These are phyloP conservation scores for Aspergillus hiratsukae DNA, from an alignment of 2,329 filamentous ascomycete species.

Conservation along the genomic window DNA sequence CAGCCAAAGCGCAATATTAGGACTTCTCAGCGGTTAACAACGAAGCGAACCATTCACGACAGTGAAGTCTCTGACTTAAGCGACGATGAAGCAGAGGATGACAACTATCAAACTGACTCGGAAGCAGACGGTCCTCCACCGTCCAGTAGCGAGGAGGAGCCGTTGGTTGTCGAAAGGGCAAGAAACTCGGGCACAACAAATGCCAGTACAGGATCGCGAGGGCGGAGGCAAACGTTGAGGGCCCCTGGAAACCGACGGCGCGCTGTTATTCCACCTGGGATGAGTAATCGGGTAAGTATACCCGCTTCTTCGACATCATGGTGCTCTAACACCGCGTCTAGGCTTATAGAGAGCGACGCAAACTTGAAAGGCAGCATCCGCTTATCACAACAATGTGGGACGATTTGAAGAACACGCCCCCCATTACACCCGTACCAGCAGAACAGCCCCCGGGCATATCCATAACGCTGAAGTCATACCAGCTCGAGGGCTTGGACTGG, in stretches of 20 bases:
- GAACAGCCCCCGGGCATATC: slow-evolving; percentile 73
- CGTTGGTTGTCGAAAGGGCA: slow-evolving; percentile 3
- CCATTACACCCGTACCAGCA: slow-evolving; percentile 61
- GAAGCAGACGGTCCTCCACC: slow-evolving; percentile 5
- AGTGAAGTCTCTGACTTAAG: slow-evolving; percentile 10
- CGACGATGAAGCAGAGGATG: slow-evolving; percentile 13
- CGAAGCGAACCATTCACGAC: slow-evolving; percentile 9
- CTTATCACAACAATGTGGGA: slow-evolving; percentile 80
- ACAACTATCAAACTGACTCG: slow-evolving; percentile 12
- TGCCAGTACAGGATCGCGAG: slow-evolving; percentile 1
- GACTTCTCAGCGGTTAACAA: slow-evolving; percentile 8
- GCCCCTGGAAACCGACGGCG: neutral
- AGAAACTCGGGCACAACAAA: slow-evolving; percentile 1
- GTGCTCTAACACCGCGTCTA: slow-evolving; percentile 22
- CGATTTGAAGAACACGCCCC: slow-evolving; percentile 62
- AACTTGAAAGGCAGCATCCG: slow-evolving; percentile 73
- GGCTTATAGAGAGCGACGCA: slow-evolving; percentile 54
- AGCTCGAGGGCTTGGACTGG: slow-evolving; percentile 90
- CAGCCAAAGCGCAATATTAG: slow-evolving; percentile 11
- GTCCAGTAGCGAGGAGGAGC: slow-evolving; percentile 18
- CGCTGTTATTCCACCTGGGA: slow-evolving; percentile 8
- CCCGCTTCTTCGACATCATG: slow-evolving; percentile 11
- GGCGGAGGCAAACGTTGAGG: neutral
- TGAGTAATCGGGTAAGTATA: slow-evolving; percentile 28
- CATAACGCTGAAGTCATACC: slow-evolving; percentile 84